These are phyloP conservation scores for Mucor plumbeus DNA, from an alignment of 371 early-diverging fungal genomes.

Conservation along the genomic window DNA sequence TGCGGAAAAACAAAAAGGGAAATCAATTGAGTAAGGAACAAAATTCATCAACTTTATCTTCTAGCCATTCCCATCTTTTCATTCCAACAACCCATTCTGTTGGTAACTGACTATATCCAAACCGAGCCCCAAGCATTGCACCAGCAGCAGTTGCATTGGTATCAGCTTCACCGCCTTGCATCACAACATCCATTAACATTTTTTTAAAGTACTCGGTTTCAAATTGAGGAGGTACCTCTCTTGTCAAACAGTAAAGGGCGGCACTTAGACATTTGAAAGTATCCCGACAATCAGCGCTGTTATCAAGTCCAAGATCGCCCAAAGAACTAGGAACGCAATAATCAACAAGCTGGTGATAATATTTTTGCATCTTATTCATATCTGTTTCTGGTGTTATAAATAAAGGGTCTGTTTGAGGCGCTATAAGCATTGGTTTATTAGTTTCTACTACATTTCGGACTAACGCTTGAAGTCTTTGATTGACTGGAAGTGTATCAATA, in stretches of 20 bases:
- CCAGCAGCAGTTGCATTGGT: constrained; percentile 71
- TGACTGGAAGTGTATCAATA: constrained; percentile 39
- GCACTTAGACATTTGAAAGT: constrained; percentile 66
- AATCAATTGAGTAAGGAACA: constrained; percentile 34
- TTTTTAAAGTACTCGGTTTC: constrained; percentile 56
- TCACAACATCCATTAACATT: constrained; percentile 57
- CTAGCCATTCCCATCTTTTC: constrained; percentile 59
- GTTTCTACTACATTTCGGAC: constrained; percentile 54
- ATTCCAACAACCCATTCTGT: constrained; percentile 62
- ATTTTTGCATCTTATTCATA: constrained; percentile 34
- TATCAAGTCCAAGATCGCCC: constrained; percentile 45
- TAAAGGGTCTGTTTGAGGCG: constrained; percentile 49
- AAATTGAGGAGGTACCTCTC: constrained; percentile 35
- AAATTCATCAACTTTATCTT: constrained; percentile 53
- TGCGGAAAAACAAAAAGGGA: not conserved
- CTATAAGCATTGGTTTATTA: constrained; percentile 55
- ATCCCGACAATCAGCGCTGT: constrained; percentile 48
- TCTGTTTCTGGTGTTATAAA: constrained; percentile 51
- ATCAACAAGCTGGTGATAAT: constrained; percentile 44
- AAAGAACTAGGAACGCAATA: constrained; percentile 36
- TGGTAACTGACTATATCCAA: constrained; percentile 57
- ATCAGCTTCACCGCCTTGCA: constrained; percentile 74
- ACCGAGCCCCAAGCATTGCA: constrained; percentile 65
- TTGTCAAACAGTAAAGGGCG: constrained; percentile 58
- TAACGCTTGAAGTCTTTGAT: constrained; percentile 42